Base-by-base conservation (phyloP, 78 protist genomes). In the Bodo saltans region DNA sequence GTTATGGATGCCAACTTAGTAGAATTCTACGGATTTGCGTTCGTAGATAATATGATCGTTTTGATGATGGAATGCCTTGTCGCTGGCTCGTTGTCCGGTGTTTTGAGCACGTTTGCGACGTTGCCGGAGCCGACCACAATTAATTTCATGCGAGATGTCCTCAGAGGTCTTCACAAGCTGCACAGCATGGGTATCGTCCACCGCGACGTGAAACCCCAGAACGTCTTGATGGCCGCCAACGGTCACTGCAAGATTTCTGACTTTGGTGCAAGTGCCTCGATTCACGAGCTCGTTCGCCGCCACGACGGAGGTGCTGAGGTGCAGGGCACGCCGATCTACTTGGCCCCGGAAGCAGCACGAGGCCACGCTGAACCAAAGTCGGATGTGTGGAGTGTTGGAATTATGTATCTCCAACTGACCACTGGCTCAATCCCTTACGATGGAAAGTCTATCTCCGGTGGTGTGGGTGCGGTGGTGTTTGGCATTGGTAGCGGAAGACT, bases 131-230 rank as follows among this genome's bases (percentile, higher is more conserved):
- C n/a, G n/a, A n/a, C n/a, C n/a, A n/a, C n/a, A n/a, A n/a, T n/a
- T n/a, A n/a, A n/a, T n/a, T n/a, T n/a, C n/a, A n/a, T n/a, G n/a
- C n/a, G n/a, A n/a, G 93, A 98, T 88, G 83, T 98, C 38, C 91
- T 98, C 78, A 91, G 80, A 35, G 99, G 97, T 17, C 83, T 97
- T n/a, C 96, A 96, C 81, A 94, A 83, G 34, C 87, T 94, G 78
- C 99, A 97, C 90, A 87, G 95, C 32, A 88, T 72, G 39, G 99
- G 99, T 32, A 92, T 94, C 76, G 90, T 94, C 81, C 97, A 94
- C 42, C 90, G 94, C 27, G 94, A 96, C 92, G 84, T 96, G 89
- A 97, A 98, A 93, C 96, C 95, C 91, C 79, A 98, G 93, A 97
- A 98, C 83, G 94, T 97, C 76, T 93, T 98, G 98, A 96, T 97